A percentile compares a stretch with the other conserved stretches of the same genome.
Evolutionary conservation across 148 eudicot species (phyloP).

Genomic region (Chenopodium suecicum): DNA sequence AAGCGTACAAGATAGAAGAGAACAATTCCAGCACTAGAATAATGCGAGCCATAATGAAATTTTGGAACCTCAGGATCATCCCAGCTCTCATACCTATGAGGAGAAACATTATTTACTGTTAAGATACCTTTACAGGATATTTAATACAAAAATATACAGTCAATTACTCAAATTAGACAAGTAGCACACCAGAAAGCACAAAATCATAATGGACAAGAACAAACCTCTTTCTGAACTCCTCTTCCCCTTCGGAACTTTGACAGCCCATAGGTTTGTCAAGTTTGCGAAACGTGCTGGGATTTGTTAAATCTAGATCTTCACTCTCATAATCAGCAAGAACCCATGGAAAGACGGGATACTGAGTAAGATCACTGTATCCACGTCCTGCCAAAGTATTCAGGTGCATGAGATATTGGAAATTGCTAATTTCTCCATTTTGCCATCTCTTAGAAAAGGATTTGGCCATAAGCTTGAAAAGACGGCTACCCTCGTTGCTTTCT

Average conservation of each 20-base stretch:
- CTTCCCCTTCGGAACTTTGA: slow-evolving; percentile 91
- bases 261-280: slow-evolving; percentile 99
- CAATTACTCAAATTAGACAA: not conserved
- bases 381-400: slow-evolving; percentile 99
- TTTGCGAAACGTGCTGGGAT: slow-evolving; percentile 76
- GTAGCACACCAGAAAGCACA: not conserved
- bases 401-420: slow-evolving; percentile 99
- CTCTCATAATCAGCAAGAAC: slow-evolving; percentile 96
- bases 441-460: slow-evolving; percentile 97
- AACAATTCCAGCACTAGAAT: slow-evolving; percentile 98
- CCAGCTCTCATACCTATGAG: slow-evolving; percentile 93
- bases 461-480: slow-evolving; percentile 91
- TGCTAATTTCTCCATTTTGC: slow-evolving; percentile 99
- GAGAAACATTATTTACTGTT: not conserved
- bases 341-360: slow-evolving; percentile 99
- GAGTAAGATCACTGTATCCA: slow-evolving; percentile 98
- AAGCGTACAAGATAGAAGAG: slow-evolving; percentile 93
- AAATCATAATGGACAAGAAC: slow-evolving; percentile 19
- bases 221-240: slow-evolving; percentile 91
- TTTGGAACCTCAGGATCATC: slow-evolving; percentile 99
- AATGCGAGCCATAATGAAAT: slow-evolving; percentile 98
- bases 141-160: not conserved
- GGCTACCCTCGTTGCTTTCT: slow-evolving; percentile 90
- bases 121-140: not conserved
- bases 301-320: slow-evolving; percentile 71